Base-by-base conservation (phyloP, 306 rosid genomes). In the Ziziphus jujuba region DNA sequence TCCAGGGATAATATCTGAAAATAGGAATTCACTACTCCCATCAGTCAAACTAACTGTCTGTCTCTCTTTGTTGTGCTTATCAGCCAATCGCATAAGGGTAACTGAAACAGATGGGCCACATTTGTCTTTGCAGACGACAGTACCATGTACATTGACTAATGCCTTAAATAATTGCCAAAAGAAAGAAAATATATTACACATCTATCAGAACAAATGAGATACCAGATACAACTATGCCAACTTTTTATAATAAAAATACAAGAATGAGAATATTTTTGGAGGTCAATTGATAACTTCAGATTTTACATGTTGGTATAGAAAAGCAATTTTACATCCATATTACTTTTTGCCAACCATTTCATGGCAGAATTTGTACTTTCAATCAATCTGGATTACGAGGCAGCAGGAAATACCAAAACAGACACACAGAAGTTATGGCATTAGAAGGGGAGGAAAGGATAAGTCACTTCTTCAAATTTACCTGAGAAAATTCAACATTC, bases 401-500 rank as follows among this genome's bases (percentile, higher is more conserved):
- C 13, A 3, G 35, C 1, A 34, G 44, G 40, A 69, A 60, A 12
- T 15, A 8, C 47, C 23, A 55, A 61, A 25, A 25, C 31, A 16
- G 51, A 34, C 16, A 31, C 50, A 69, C 31, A 52, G 16, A 64
- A 19, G 59, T 23, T 5, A 61, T 10, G 45, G 23, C 2, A 34
- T 21, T 12, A 51, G 2, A 31, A 4, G 3, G 50, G 45, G 50
- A 59, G 43, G 24, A 61, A 64, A 56, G 36, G 70, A 69, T 22
- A 5, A 35, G 21, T 56, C 43, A 53, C 54, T 59, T 43, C 24
- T 55, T 63, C 43, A 69, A 57, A 59, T 51, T 63, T 73, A 95
- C 99, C 93, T 88, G 99, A 51, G 99, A 90, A 81, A 95, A 95
- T 61, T 85, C 86, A 66, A 90, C 76, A 61, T 87, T 74, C 81